These are phyloP conservation scores for Trichophyton equinum DNA, from an alignment of 2,329 filamentous ascomycete species.

Conservation along the genomic window DNA sequence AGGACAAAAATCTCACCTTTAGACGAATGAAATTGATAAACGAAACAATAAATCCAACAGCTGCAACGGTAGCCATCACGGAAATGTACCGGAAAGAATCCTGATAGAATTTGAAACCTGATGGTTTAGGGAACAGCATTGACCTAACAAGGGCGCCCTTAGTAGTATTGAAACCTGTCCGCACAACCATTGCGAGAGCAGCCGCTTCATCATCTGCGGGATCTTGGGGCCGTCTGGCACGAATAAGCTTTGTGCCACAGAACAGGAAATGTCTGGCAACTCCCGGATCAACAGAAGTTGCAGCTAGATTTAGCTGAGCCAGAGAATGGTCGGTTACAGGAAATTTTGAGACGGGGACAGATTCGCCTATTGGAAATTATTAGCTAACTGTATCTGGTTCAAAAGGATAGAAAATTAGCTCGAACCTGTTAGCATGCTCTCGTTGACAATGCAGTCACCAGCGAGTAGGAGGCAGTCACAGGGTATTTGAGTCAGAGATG, in stretches of 20 bases:
- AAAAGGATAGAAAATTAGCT: neutral
- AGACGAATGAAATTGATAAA: constrained; percentile 87
- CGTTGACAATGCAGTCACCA: constrained; percentile 96
- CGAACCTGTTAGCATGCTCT: constrained; percentile 84
- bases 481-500: constrained; percentile 73
- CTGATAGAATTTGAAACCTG: constrained; percentile 95
- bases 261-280: constrained; percentile 85
- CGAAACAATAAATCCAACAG: constrained; percentile 77
- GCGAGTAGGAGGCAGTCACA: constrained; percentile 83
- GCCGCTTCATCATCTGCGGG: constrained; percentile 77
- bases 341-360: constrained; percentile 86
- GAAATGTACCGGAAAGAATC: constrained; percentile 97
- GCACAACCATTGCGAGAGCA: constrained; percentile 78
- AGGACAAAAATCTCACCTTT: constrained; percentile 30
- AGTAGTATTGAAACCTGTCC: constrained; percentile 94
- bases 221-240: constrained; percentile 76
- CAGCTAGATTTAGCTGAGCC: constrained; percentile 60
- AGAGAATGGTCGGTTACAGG: constrained; percentile 72
- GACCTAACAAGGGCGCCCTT: constrained; percentile 92
- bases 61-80: constrained; percentile 81
- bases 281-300: constrained; percentile 70
- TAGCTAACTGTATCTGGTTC: neutral
- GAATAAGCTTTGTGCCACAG: constrained; percentile 87
- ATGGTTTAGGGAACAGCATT: constrained; percentile 97
- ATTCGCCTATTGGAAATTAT: constrained; percentile 51